phyloP scores from a whole-genome alignment of 1,139 yeast species.

The Candida tunisiensis region DNA sequence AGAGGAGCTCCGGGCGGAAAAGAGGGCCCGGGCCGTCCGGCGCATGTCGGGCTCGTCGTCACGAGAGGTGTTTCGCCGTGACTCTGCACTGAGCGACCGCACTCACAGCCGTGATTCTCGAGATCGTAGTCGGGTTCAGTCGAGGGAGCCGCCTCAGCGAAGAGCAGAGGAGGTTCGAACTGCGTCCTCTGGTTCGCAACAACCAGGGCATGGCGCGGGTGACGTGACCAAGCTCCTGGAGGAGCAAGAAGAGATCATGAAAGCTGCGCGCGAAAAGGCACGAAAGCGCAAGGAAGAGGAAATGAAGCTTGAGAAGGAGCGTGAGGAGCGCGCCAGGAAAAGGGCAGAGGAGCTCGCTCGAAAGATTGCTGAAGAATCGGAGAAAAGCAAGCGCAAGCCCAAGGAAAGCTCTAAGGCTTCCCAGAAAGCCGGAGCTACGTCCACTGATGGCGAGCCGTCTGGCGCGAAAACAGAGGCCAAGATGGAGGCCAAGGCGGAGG shows the following conservation, averaged over 20 bases:
- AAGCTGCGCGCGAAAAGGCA: conserved; percentile 15
- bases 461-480: conserved; percentile 1
- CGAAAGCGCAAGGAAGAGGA: conserved; percentile 12
- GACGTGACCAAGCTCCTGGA: conserved; percentile 7
- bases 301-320: conserved; percentile 4
- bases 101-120: too few species aligned
- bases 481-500: conserved; percentile 1
- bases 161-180: conserved; percentile 1
- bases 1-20: conserved; percentile 2
- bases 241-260: conserved; percentile 19
- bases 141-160: too few species aligned
- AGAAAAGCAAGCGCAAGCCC: conserved; percentile 1
- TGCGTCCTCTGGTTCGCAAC: not conserved
- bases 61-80: too few species aligned
- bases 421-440: too few species aligned
- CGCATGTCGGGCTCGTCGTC: not conserved
- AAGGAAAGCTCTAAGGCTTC: too few species aligned
- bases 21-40: not conserved
- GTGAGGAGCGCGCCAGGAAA: conserved; percentile 1
- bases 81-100: too few species aligned
- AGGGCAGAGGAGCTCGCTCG: conserved; percentile 2
- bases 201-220: conserved; percentile 1
- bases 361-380: conserved; percentile 4
- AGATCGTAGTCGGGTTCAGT: too few species aligned
- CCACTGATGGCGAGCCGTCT: conserved; percentile 1